phyloP scores from a whole-genome alignment of 139 green algal genomes.

The Dunaliella primolecta region DNA sequence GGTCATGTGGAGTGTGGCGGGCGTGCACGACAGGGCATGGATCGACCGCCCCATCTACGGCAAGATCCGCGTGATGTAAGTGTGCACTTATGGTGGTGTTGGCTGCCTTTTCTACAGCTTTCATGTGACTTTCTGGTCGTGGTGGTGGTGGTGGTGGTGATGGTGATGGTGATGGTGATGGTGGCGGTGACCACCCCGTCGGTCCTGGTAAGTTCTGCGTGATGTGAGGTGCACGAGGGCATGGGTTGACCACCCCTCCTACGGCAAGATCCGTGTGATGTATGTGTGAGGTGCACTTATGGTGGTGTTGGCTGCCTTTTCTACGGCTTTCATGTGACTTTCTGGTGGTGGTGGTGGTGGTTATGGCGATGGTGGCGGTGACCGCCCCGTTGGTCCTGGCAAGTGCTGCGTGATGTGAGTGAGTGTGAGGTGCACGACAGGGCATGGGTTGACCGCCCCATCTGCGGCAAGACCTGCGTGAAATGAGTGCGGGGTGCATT shows the following conservation, averaged over 20 bases:
- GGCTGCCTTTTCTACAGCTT: background rate
- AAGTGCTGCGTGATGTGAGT: background rate
- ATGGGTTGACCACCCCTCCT: background rate
- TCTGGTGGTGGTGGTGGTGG: background rate
- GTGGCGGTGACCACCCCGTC: too few relatives aligned
- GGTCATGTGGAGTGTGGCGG: slow-evolving; percentile 91
- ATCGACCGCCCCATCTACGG: slow-evolving; percentile 89
- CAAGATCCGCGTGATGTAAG: slow-evolving; percentile 96
- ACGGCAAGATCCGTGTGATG: slow-evolving; percentile 97
- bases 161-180: background rate
- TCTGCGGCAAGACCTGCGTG: slow-evolving; percentile 92
- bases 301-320: background rate
- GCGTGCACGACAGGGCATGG: slow-evolving; percentile 95
- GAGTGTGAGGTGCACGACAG: background rate
- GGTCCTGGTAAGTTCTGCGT: background rate
- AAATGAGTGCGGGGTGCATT: slow-evolving; percentile 76
- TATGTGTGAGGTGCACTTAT: slow-evolving; percentile 52
- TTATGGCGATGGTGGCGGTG: too few relatives aligned
- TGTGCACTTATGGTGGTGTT: background rate
- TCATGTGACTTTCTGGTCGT: background rate
- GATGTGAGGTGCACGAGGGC: background rate
- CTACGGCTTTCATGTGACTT: background rate
- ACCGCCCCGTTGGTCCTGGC: too few relatives aligned
- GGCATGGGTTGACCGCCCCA: background rate
- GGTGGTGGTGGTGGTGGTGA: too few relatives aligned